These are phyloP conservation scores for Neonectria punicea DNA, from an alignment of 2,329 filamentous ascomycete genomes.

Conservation along the genomic window DNA sequence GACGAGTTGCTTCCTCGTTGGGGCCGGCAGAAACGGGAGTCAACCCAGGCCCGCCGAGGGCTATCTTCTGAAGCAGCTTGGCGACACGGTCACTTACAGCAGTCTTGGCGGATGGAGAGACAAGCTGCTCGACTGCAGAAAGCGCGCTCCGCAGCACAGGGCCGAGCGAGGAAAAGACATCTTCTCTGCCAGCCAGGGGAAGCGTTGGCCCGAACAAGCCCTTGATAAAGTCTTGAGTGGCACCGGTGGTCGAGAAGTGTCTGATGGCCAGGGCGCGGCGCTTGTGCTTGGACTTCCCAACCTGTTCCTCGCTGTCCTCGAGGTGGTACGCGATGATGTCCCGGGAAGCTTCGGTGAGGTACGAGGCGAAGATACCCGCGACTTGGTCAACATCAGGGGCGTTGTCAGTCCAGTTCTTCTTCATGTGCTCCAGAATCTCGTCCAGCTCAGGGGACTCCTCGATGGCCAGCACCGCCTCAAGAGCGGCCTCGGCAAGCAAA, in stretches of 20 bases:
- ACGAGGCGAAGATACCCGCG: slow-evolving; percentile 14
- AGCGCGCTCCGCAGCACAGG: slow-evolving; percentile 22
- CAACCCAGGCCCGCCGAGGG: neutral
- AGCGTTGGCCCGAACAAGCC: slow-evolving; percentile 30
- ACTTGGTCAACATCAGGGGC: slow-evolving; percentile 20
- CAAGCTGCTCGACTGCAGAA: slow-evolving; percentile 11
- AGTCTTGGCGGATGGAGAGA: slow-evolving; percentile 4
- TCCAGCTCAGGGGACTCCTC: slow-evolving; percentile 30
- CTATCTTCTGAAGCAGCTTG: slow-evolving; percentile 16
- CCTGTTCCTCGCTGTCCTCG: neutral
- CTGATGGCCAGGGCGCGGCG: slow-evolving; percentile 20
- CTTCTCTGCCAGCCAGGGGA: slow-evolving; percentile 21
- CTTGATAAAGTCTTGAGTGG: slow-evolving; percentile 20
- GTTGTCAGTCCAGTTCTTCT: slow-evolving; percentile 25
- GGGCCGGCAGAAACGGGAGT: neutral
- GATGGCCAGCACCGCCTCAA: slow-evolving; percentile 26
- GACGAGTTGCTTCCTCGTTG: slow-evolving; percentile 11
- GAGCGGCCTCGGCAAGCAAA: slow-evolving; percentile 23
- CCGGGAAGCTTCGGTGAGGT: slow-evolving; percentile 20
- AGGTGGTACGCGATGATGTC: slow-evolving; percentile 17
- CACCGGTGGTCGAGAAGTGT: neutral
- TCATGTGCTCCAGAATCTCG: slow-evolving; percentile 28
- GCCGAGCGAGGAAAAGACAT: slow-evolving; percentile 26
- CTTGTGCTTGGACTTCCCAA: neutral
- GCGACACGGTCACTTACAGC: neutral